Evolutionary conservation across 140 eudicot species (phyloP), one percentile per base, ranked within the genome.

Genomic region (Bidens hawaiensis): DNA sequence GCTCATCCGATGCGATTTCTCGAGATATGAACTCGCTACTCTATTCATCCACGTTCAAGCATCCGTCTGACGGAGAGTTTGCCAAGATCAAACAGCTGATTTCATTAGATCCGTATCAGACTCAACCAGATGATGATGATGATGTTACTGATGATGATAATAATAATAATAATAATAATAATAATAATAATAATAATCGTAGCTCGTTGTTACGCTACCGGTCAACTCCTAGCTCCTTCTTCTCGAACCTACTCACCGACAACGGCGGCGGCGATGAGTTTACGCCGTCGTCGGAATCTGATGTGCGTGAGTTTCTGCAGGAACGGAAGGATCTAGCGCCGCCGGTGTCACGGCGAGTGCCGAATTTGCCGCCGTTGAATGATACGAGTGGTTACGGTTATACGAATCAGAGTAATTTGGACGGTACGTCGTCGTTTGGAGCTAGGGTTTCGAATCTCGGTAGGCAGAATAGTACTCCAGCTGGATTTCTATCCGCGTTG

Each of bases 391-490:
- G 55, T 47, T 66, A 65, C 27, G 63, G 63, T 52, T 74, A 58
- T 60, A 11, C 62, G 8, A 67, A 67, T 67, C 70, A 50, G 38
- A 60, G 24, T 50, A 28, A 41, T 59, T 25, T 67, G 47, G 73
- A 69, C 36, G 13, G 51, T 43, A 73, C 49, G 18, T 46, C 67
- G 21, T 56, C 70, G 36, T 55, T 21, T 28, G 49, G 73, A 56
- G 70, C 51, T 38, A 58, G 23, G 47, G 46, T 53, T 71, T 75
- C 81, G 14, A 77, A 71, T 80, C 85, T 85, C 49, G 47, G 76
- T 3, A 76, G 97, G 65, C 97, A 85, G 66, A 85, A 72, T 67
- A 89, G 97, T 51, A 80, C 97, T 40, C 97, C 97, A 24, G 91
- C 86, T 71, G 97, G 97, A 64, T 82, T 89, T 74, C 58, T 80